Evolutionary conservation across 176 grass and related monocot genomes (phyloP).

Genomic region (Poa annua): DNA sequence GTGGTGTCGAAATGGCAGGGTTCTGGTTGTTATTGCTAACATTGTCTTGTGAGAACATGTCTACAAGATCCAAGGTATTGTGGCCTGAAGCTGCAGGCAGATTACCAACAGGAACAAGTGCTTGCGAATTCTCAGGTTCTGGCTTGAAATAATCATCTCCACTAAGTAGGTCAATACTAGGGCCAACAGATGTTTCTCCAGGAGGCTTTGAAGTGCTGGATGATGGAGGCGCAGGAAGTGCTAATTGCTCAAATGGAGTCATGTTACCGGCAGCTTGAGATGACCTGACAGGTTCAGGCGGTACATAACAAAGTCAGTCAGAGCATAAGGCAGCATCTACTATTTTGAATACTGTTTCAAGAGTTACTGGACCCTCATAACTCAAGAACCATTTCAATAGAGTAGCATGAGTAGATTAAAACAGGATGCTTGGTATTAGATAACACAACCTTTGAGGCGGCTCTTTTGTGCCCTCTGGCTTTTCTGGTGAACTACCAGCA

Average conservation of each 20-base stretch:
- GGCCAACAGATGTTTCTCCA: slow-evolving; percentile 42
- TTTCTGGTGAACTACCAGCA: slow-evolving; percentile 43
- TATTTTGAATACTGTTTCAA: slow-evolving; percentile 4
- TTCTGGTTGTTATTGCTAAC: slow-evolving; percentile 56
- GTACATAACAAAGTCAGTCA: slow-evolving; percentile 28
- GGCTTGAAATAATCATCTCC: slow-evolving; percentile 83
- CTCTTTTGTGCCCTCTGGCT: slow-evolving; percentile 44
- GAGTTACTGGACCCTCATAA: slow-evolving; percentile 16
- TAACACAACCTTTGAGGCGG: slow-evolving; percentile 53
- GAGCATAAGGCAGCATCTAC: background rate
- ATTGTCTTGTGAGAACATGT: slow-evolving; percentile 80
- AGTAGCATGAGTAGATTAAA: slow-evolving; percentile 21
- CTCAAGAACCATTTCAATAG: slow-evolving; percentile 3
- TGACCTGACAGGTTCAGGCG: slow-evolving; percentile 45
- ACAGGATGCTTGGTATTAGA: slow-evolving; percentile 27
- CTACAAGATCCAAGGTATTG: slow-evolving; percentile 74
- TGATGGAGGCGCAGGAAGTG: slow-evolving; percentile 67
- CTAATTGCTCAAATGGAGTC: slow-evolving; percentile 63
- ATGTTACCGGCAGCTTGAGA: slow-evolving; percentile 46
- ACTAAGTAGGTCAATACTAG: slow-evolving; percentile 84
- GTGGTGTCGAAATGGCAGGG: slow-evolving; percentile 41
- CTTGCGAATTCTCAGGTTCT: slow-evolving; percentile 67
- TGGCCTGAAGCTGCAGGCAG: slow-evolving; percentile 51
- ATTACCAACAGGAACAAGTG: slow-evolving; percentile 62
- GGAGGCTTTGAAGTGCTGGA: slow-evolving; percentile 48